A percentile compares a stretch with the other conserved stretches of the same genome.
phyloP scores from a whole-genome alignment of 192 early-diverging fungal species.

The Oehlia diaphana region DNA sequence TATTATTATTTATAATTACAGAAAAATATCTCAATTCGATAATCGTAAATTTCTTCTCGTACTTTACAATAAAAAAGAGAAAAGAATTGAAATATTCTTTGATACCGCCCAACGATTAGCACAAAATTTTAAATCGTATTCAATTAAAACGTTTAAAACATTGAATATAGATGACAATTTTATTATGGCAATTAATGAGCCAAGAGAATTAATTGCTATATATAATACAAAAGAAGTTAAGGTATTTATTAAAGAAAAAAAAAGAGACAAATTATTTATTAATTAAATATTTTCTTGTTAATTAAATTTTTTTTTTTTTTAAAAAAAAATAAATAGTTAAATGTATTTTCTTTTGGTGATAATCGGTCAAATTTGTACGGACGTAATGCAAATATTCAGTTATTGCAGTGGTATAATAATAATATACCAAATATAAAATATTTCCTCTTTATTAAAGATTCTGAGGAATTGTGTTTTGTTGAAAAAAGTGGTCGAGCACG shows the following conservation, averaged over 20 bases:
- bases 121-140: neutral
- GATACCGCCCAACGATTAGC: neutral
- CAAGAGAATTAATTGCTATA: conserved; percentile 26
- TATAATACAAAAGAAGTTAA: conserved; percentile 3
- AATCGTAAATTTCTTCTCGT: neutral
- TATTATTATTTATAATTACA: neutral
- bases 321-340: neutral
- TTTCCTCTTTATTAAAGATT: conserved; percentile 26
- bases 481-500: conserved; percentile 17
- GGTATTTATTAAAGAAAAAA: neutral
- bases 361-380: neutral
- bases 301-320: neutral
- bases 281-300: neutral
- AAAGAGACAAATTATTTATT: neutral
- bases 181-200: conserved; percentile 7
- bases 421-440: neutral
- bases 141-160: neutral
- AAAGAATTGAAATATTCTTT: neutral
- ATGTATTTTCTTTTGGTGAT: conserved; percentile 21
- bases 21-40: neutral
- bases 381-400: conserved; percentile 15
- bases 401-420: conserved; percentile 21
- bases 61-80: neutral
- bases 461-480: conserved; percentile 23
- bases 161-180: neutral